A percentile compares a stretch with the other conserved stretches of the same genome.
Evolutionary conservation across 208 protist species (phyloP).

Genomic region (Naegleria lovaniensis): DNA sequence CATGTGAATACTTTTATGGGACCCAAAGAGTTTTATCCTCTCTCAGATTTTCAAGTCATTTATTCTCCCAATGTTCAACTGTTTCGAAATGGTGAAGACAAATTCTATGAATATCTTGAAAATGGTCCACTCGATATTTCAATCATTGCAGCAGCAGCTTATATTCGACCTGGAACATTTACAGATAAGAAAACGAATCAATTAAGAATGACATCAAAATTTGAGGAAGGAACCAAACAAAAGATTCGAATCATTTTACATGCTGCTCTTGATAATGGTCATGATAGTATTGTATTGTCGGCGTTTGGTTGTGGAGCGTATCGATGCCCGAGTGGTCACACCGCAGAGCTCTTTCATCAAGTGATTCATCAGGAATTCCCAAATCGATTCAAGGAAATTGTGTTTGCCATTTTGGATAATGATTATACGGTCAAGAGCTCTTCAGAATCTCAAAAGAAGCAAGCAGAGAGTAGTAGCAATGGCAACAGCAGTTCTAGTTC

Average conservation of each 20-base stretch:
- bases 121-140: background rate
- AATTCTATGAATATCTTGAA: background rate
- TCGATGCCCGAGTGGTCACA: background rate
- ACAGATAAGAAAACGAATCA: background rate
- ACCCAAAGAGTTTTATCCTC: background rate
- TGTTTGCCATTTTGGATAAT: background rate
- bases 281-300: background rate
- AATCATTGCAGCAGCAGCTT: background rate
- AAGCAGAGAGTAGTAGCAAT: too few relatives aligned
- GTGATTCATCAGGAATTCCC: background rate
- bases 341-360: background rate
- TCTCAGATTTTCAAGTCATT: background rate
- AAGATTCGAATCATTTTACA: constrained; percentile 4
- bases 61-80: background rate
- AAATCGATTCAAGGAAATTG: background rate
- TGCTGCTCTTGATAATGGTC: background rate
- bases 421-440: too few relatives aligned
- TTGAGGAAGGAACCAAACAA: background rate
- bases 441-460: too few relatives aligned
- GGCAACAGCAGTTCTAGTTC: too few relatives aligned
- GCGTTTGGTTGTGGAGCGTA: constrained; percentile 6
- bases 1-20: background rate
- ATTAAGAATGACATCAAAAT: background rate
- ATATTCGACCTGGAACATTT: background rate
- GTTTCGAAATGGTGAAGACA: background rate